These are phyloP conservation scores for Pascua sp. DNA, from an alignment of 1,284 basidiomycete genomes.

Conservation along the genomic window DNA sequence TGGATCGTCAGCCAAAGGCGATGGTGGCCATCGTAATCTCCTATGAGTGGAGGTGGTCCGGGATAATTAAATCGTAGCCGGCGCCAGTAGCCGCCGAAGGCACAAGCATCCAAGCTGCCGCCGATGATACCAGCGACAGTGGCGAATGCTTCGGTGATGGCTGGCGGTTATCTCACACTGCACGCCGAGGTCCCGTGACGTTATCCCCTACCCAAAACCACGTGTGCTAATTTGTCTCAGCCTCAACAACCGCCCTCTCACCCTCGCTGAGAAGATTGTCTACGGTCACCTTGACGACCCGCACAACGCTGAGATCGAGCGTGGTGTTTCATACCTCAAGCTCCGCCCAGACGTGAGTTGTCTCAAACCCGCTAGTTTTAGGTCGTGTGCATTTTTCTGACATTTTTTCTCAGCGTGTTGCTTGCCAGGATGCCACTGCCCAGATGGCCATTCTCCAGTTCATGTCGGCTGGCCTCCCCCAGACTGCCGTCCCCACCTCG, in stretches of 20 bases:
- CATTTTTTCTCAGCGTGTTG: constrained; percentile 70
- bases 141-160: no score
- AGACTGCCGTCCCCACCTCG: constrained; percentile 93
- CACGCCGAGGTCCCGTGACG: constrained; percentile 1
- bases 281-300: constrained; percentile 98
- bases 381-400: not conserved
- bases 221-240: constrained; percentile 51
- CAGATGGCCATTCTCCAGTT: constrained; percentile 99
- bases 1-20: not conserved
- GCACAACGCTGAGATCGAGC: constrained; percentile 77
- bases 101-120: not conserved
- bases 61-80: not conserved
- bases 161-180: not conserved
- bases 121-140: no score
- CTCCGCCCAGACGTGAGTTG: constrained; percentile 84
- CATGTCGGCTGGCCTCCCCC: constrained; percentile 99
- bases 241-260: constrained; percentile 85
- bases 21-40: no score
- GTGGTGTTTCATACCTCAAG: constrained; percentile 90
- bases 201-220: not conserved
- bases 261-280: constrained; percentile 96
- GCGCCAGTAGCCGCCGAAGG: not conserved
- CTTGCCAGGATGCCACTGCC: constrained; percentile 98
- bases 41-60: no score
- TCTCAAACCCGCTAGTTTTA: not conserved